phyloP scores from a whole-genome alignment of 495 filamentous ascomycete species.

The Xylaria scruposa region DNA sequence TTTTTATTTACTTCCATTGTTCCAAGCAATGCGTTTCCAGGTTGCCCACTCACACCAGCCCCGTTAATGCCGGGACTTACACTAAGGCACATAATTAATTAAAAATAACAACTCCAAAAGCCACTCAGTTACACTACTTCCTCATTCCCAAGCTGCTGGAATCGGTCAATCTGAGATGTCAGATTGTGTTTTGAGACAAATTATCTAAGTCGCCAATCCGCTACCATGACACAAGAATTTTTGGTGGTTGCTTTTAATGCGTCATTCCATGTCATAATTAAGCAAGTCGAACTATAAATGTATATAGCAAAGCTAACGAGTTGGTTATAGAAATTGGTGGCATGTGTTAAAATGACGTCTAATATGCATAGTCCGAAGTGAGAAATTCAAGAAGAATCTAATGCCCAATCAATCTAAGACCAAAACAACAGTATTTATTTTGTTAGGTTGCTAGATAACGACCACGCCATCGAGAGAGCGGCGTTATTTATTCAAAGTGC shows the following conservation, averaged over 20 bases:
- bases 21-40: slow-evolving; percentile 35
- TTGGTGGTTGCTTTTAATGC: background rate
- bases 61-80: background rate
- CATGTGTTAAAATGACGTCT: slow-evolving; percentile 24
- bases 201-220: background rate
- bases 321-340: background rate
- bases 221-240: background rate
- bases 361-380: slow-evolving; percentile 3
- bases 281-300: background rate
- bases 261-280: background rate
- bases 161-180: background rate
- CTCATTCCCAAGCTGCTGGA: slow-evolving; percentile 4
- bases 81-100: slow-evolving; percentile 1
- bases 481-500: background rate
- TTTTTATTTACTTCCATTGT: slow-evolving; percentile 41
- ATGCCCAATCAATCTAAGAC: background rate
- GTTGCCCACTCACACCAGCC: slow-evolving; percentile 29
- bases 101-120: slow-evolving; percentile 14
- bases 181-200: slow-evolving; percentile 22
- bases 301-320: background rate
- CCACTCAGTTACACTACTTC: background rate
- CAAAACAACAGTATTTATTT: background rate
- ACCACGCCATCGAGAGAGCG: background rate
- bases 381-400: background rate
- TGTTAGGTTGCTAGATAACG: background rate